A percentile compares a stretch with the other conserved stretches of the same genome.
These are phyloP conservation scores for Arthrobotrys entomopaga DNA, from an alignment of 2,329 filamentous ascomycete species.

Conservation along the genomic window DNA sequence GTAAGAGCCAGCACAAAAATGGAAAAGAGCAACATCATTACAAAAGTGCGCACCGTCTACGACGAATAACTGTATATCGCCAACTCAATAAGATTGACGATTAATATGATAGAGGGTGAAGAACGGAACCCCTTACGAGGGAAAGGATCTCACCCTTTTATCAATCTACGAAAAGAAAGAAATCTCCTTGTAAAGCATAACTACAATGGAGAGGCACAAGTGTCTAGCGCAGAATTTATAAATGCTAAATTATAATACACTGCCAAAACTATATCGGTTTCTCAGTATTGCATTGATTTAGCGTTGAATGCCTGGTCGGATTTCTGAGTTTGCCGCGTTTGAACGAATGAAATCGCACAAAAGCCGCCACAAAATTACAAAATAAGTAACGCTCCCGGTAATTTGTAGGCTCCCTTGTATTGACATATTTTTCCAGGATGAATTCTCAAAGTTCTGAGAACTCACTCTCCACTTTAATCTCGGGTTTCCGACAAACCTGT, in stretches of 20 bases:
- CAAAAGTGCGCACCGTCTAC: neutral
- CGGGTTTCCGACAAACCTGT: too few relatives aligned
- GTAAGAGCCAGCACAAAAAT: conserved; percentile 12
- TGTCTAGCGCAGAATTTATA: too few relatives aligned
- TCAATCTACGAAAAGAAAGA: neutral
- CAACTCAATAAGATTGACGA: too few relatives aligned
- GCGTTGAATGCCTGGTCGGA: too few relatives aligned
- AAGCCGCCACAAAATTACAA: conserved; percentile 18
- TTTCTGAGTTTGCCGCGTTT: neutral
- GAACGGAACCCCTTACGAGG: neutral
- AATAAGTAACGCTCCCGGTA: neutral
- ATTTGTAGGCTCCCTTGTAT: too few relatives aligned
- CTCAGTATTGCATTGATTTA: too few relatives aligned
- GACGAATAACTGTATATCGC: neutral
- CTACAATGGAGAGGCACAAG: neutral
- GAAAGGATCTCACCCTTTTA: neutral
- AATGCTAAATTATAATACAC: too few relatives aligned
- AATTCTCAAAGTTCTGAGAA: too few relatives aligned
- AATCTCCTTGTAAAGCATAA: neutral
- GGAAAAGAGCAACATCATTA: conserved; percentile 9
- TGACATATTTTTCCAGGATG: too few relatives aligned
- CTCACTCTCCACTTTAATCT: too few relatives aligned
- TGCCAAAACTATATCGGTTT: too few relatives aligned
- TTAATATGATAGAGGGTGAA: neutral
- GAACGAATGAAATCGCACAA: neutral